Conservation (phyloP, 2,329 filamentous ascomycete species). For the Cladosporium velox region DNA sequence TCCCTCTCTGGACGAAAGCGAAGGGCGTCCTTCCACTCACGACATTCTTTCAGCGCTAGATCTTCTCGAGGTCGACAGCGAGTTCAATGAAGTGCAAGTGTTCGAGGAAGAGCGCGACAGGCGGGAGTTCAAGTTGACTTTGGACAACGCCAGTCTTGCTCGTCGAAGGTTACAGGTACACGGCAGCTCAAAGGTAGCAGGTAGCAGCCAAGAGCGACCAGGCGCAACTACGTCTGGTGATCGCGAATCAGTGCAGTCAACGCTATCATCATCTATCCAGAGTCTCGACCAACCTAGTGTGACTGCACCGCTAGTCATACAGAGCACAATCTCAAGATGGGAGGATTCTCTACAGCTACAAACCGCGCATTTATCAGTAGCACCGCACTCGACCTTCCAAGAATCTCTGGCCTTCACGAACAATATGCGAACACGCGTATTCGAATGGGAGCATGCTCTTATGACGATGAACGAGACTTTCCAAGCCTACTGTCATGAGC, state of each 20-base stretch:
- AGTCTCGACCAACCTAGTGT: conserved; percentile 32
- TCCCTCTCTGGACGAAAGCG: conserved; percentile 52
- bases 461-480: conserved; percentile 25
- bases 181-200: conserved; percentile 59
- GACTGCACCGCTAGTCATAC: conserved; percentile 29
- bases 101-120: conserved; percentile 61
- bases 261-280: conserved; percentile 34
- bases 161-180: conserved; percentile 54
- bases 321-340: conserved; percentile 29
- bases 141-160: conserved; percentile 54
- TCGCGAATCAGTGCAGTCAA: conserved; percentile 38
- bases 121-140: conserved; percentile 58
- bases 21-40: conserved; percentile 62
- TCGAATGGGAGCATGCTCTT: conserved; percentile 31
- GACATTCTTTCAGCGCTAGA: conserved; percentile 63
- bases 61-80: conserved; percentile 55
- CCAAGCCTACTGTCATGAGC: conserved; percentile 26
- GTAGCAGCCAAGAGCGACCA: conserved; percentile 44
- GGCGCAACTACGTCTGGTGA: conserved; percentile 31
- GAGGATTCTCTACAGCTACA: conserved; percentile 4
- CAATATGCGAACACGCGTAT: conserved; percentile 34
- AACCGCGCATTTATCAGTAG: neutral
- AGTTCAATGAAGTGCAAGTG: conserved; percentile 45
- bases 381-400: conserved; percentile 30
- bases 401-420: conserved; percentile 26